These are phyloP conservation scores for Eragrostis tef DNA, from an alignment of 202 grass and related monocot genomes.

Conservation along the genomic window DNA sequence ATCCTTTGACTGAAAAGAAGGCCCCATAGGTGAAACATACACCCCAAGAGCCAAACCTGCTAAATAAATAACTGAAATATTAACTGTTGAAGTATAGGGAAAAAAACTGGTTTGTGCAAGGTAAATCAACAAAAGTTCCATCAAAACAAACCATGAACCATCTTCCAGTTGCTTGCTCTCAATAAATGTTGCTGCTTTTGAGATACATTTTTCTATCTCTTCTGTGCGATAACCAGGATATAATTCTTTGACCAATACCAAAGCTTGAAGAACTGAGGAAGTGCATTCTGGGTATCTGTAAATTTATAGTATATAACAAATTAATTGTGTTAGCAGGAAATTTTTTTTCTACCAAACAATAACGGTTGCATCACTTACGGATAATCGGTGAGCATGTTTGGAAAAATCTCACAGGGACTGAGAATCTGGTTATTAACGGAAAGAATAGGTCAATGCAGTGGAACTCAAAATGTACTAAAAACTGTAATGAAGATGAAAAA, in stretches of 20 bases:
- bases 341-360: background rate
- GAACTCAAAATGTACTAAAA: background rate
- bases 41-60: conserved; percentile 49
- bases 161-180: conserved; percentile 34
- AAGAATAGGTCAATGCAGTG: background rate
- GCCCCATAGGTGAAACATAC: conserved; percentile 56
- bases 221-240: conserved; percentile 19
- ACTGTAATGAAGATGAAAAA: background rate
- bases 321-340: background rate
- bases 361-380: conserved; percentile 29
- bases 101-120: background rate
- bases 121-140: background rate
- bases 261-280: conserved; percentile 40
- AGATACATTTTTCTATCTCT: conserved; percentile 40
- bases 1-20: conserved; percentile 45
- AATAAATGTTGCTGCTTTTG: conserved; percentile 31
- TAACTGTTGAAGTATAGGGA: background rate
- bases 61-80: background rate
- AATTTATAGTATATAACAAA: background rate
- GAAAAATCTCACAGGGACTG: conserved; percentile 49
- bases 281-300: conserved; percentile 46
- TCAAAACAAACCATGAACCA: conserved; percentile 40
- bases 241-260: conserved; percentile 31
- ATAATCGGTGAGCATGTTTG: conserved; percentile 45
- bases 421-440: conserved; percentile 28